Percentiles rank a stretch among this genome's conserved stretches.
phyloP scores from a whole-genome alignment of 176 grass and related monocot genomes.

The Oryza australiensis region DNA sequence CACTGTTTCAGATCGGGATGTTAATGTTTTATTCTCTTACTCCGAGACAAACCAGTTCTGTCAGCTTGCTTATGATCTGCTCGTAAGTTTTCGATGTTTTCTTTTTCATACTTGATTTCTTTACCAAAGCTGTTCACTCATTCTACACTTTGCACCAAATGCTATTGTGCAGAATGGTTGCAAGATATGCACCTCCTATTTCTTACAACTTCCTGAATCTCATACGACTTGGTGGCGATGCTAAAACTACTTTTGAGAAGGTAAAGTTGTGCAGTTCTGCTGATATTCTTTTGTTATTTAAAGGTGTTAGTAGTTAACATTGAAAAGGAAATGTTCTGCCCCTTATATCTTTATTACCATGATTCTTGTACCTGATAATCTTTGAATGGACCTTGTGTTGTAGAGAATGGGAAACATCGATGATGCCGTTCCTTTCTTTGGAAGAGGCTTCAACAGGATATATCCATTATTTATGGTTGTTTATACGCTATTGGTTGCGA shows the following conservation, averaged over 20 bases:
- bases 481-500: slow-evolving; percentile 91
- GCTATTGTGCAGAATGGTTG: slow-evolving; percentile 92
- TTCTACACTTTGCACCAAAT: slow-evolving; percentile 27
- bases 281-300: background rate
- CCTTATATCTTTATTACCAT: background rate
- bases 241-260: slow-evolving; percentile 98
- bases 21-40: slow-evolving; percentile 99
- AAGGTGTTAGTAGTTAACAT: background rate
- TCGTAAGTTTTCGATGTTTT: slow-evolving; percentile 74
- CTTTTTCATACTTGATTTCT: slow-evolving; percentile 29
- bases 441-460: slow-evolving; percentile 98
- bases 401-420: slow-evolving; percentile 99
- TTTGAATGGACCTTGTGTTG: slow-evolving; percentile 31
- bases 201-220: slow-evolving; percentile 99
- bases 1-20: slow-evolving; percentile 98
- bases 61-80: slow-evolving; percentile 99
- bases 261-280: slow-evolving; percentile 37
- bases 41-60: slow-evolving; percentile 91
- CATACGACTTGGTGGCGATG: slow-evolving; percentile 82
- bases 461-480: slow-evolving; percentile 99
- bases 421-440: slow-evolving; percentile 98
- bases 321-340: slow-evolving; percentile 15
- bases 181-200: slow-evolving; percentile 98
- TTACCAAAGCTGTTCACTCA: slow-evolving; percentile 26
- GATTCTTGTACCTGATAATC: slow-evolving; percentile 17